Percentiles rank a stretch among this genome's conserved stretches.
Evolutionary conservation across 345 rosid species (phyloP).

Genomic region (Lumnitzera littorea): DNA sequence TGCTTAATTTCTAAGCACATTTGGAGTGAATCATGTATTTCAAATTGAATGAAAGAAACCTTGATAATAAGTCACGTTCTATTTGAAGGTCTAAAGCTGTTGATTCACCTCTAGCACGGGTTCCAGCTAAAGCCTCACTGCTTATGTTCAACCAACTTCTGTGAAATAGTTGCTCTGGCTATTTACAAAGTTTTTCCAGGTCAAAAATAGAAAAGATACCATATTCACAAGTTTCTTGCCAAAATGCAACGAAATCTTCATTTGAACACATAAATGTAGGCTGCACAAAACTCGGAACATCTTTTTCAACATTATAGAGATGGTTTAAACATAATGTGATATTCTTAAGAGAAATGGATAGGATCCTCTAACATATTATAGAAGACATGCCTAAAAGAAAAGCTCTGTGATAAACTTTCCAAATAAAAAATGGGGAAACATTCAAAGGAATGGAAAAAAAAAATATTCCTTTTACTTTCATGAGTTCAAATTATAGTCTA

Average conservation of each 20-base stretch:
- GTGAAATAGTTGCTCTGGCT: conserved; percentile 96
- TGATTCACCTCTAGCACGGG: conserved; percentile 77
- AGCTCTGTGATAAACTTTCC: too few relatives aligned
- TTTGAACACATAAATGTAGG: not conserved
- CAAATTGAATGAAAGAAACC: conserved; percentile 25
- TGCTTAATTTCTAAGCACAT: not conserved
- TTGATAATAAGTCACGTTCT: conserved; percentile 71
- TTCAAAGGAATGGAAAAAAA: too few relatives aligned
- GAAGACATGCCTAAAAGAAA: too few relatives aligned
- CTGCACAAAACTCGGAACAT: too few relatives aligned
- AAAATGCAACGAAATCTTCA: not conserved
- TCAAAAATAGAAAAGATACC: conserved; percentile 25
- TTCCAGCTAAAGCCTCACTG: conserved; percentile 90
- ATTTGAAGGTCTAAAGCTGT: conserved; percentile 54
- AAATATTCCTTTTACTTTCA: too few relatives aligned
- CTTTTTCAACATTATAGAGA: too few relatives aligned
- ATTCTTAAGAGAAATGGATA: too few relatives aligned
- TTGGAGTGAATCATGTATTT: not conserved
- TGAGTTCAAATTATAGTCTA: too few relatives aligned
- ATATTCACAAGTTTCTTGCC: not conserved
- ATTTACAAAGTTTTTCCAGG: conserved; percentile 44
- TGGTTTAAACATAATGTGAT: too few relatives aligned
- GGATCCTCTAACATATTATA: too few relatives aligned
- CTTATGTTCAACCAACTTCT: conserved; percentile 54
- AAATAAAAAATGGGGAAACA: too few relatives aligned